Evolutionary conservation across 352 stramenopile genomes (phyloP), one percentile per base, ranked within the genome.

Genomic region (Detonula confervacea): DNA sequence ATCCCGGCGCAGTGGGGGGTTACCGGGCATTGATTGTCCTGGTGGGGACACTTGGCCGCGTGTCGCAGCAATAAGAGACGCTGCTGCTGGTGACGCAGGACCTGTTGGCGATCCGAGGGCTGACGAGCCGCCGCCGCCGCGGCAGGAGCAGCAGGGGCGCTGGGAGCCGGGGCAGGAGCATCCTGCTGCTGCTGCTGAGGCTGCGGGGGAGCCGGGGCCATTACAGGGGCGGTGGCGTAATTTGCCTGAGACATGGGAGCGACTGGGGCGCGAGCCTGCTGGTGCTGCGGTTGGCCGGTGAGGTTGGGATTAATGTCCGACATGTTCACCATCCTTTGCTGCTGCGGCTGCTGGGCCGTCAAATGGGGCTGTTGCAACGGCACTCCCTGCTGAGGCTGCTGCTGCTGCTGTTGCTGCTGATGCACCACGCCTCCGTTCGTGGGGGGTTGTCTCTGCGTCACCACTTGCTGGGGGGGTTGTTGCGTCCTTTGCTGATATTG

Each of bases 21-120:
- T 0, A 98, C 97, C 22, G 93, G 92, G 74, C 97, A 99, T 22
- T 86, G 91, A 12, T 94, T 93, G 73, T 98, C 95, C 35, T 96
- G 90, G 29, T 98, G 94, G 77, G 97, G 97, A 72, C 97, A 99
- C 92, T 98, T 99, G 77, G 97, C 98, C 3, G 97, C 97, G 83
- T 99, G 97, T 1, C 97, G 95, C 18, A 99, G 78, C 18, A 99
- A 86, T 22, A 99, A 73, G 27, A 99, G 87, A 27, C 97, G 95
- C 80, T 99, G 97, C 80, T 99, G 97, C 90, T 99, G 97, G 64
- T 98, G 96, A 62, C 98, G 95, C 18, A 99, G 91, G 14, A 99
- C 96, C 72, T 98, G 95, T 82, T 98, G 91, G 42, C 92, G 81
- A 86, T 97, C 87, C 16, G 90, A 91, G 37, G 83, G 62, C 59